A percentile compares a stretch with the other conserved stretches of the same genome.
Conservation (phyloP, 495 filamentous ascomycete species). For the Hypoxylon subgilvum region DNA sequence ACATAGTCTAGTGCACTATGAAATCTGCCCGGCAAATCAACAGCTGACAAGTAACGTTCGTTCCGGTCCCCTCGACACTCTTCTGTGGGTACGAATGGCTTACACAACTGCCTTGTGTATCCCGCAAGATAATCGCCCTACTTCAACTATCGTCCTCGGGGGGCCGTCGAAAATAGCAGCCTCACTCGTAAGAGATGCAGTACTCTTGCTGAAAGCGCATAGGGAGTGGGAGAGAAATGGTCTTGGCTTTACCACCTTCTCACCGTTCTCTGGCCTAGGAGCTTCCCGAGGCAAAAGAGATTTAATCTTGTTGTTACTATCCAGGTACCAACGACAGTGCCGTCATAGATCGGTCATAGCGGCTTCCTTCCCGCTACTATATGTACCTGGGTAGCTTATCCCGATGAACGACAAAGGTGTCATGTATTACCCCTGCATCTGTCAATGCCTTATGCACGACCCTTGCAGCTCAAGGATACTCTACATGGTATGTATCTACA, state of each 20-base stretch:
- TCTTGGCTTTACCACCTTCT: too few species aligned
- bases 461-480: conserved; percentile 20
- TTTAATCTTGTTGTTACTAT: not conserved
- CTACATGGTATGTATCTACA: too few species aligned
- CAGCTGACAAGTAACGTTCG: conserved; percentile 26
- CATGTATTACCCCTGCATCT: conserved; percentile 23
- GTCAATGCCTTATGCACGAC: conserved; percentile 19
- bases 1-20: not conserved
- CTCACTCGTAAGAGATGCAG: not conserved
- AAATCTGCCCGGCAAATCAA: conserved; percentile 25
- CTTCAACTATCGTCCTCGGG: conserved; percentile 2
- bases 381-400: conserved; percentile 17
- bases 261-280: too few species aligned
- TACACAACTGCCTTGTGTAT: conserved; percentile 24
- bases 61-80: conserved; percentile 5
- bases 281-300: not conserved
- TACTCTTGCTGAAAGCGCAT: too few species aligned
- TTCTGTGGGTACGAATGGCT: conserved; percentile 1
- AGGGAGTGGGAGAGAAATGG: too few species aligned
- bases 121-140: conserved; percentile 7
- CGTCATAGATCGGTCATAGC: conserved; percentile 32
- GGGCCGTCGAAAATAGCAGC: conserved; percentile 10
- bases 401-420: conserved; percentile 16
- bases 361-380: conserved; percentile 34
- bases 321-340: conserved; percentile 3